Evolutionary conservation across 1,139 yeast species (phyloP).

Genomic region (Taphrina wiesneri): DNA sequence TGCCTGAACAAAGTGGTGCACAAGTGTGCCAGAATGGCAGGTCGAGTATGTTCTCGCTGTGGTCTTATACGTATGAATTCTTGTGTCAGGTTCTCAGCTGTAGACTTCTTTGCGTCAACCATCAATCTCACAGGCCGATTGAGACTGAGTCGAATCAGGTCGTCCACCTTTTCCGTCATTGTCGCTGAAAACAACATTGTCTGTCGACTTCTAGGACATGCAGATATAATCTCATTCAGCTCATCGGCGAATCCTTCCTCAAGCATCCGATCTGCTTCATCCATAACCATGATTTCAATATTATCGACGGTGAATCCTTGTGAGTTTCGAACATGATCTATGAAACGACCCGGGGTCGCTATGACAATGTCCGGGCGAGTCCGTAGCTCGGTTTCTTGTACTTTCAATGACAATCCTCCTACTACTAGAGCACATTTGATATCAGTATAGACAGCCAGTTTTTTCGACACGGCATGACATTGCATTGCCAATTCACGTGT

Average conservation of each 20-base stretch:
- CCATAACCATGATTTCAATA: slow-evolving; percentile 88
- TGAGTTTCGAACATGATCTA: slow-evolving; percentile 93
- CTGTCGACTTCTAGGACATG: slow-evolving; percentile 88
- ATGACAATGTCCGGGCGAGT: slow-evolving; percentile 91
- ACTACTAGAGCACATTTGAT: slow-evolving; percentile 88
- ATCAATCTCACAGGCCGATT: slow-evolving; percentile 88
- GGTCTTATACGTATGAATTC: slow-evolving; percentile 87
- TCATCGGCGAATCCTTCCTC: slow-evolving; percentile 98
- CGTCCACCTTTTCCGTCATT: slow-evolving; percentile 82
- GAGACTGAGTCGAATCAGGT: slow-evolving; percentile 76
- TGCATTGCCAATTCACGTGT: slow-evolving; percentile 98
- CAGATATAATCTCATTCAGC: slow-evolving; percentile 79
- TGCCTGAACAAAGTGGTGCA: slow-evolving; percentile 63
- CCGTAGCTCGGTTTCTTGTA: slow-evolving; percentile 90
- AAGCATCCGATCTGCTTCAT: slow-evolving; percentile 98
- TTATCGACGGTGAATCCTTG: slow-evolving; percentile 88
- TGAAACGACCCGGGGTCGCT: slow-evolving; percentile 96
- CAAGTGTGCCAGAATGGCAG: slow-evolving; percentile 60
- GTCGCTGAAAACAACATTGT: slow-evolving; percentile 95
- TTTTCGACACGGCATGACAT: slow-evolving; percentile 88
- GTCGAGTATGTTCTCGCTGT: slow-evolving; percentile 78
- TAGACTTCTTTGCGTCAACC: slow-evolving; percentile 95
- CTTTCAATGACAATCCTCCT: slow-evolving; percentile 93
- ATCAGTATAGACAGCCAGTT: slow-evolving; percentile 73
- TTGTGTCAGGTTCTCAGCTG: slow-evolving; percentile 81